These are phyloP conservation scores for Trifolium dubium DNA, from an alignment of 306 rosid genomes.

Conservation along the genomic window DNA sequence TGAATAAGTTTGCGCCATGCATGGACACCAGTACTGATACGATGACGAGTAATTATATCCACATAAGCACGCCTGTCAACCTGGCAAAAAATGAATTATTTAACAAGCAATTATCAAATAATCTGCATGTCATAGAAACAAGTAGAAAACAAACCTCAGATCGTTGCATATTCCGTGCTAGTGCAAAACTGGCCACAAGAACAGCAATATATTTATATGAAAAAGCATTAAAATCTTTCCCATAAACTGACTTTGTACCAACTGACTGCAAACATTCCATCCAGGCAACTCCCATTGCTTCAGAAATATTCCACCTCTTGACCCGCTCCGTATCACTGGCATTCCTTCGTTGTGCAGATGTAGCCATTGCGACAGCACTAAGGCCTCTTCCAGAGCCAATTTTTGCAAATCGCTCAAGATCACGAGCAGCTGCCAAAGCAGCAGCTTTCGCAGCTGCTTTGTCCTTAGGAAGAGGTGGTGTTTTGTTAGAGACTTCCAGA, in stretches of 20 bases:
- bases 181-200: constrained; percentile 96
- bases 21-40: constrained; percentile 70
- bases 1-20: constrained; percentile 95
- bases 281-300: constrained; percentile 99
- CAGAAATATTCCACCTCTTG: constrained; percentile 84
- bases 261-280: constrained; percentile 96
- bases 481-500: constrained; percentile 61
- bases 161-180: constrained; percentile 96
- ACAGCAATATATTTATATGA: constrained; percentile 95
- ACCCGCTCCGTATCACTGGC: constrained; percentile 87
- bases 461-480: constrained; percentile 84
- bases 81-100: constrained; percentile 54
- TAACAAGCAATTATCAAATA: constrained; percentile 41
- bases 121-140: constrained; percentile 34
- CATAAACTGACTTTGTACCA: constrained; percentile 90
- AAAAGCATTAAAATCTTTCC: constrained; percentile 92
- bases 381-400: constrained; percentile 99
- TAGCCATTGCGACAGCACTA: constrained; percentile 99
- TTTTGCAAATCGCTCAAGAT: constrained; percentile 85
- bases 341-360: constrained; percentile 93
- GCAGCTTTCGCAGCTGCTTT: constrained; percentile 99
- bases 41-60: constrained; percentile 71
- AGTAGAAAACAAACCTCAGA: constrained; percentile 77
- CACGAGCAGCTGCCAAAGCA: constrained; percentile 99
- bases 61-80: constrained; percentile 93